Evolutionary conservation across 2,329 filamentous ascomycete species (phyloP), one percentile per base, ranked within the genome.

Genomic region (Coniochaeta hoffmannii): DNA sequence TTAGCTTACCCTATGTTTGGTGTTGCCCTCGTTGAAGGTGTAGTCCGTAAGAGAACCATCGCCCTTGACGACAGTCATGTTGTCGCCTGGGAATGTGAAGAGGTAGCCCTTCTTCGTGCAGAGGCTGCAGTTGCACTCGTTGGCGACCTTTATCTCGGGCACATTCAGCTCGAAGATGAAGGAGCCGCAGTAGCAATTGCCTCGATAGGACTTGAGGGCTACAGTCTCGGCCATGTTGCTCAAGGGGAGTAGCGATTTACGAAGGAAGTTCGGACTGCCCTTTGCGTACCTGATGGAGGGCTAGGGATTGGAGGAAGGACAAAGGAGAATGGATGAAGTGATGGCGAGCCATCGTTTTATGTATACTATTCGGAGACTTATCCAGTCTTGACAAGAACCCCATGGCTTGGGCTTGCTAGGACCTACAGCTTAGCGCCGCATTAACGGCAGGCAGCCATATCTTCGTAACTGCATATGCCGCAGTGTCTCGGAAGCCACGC

Each of bases 41-140:
- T 82, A 83, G 6, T 62, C 61, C 9, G 68, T 68, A 56, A 83
- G 63, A 2, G 64, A 65, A 2, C 67, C 70, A 32, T 68, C 65
- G 32, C 79, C 80, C 63, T 77, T 77, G 63, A 80, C 67, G 54
- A 80, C 63, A n/a, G 62, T 71, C 55, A 80, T 67, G 34, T 15
- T 28, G 2, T 59, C 62, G 0, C 60, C 58, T 4, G 64, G 62
- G 32, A 71, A 64, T 19, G 69, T 49, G 64, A 68, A 77, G 35
- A 77, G 63, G 44, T 75, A 74, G 15, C 68, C 75, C 64, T 78
- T 79, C 61, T 73, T 79, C 62, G 60, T 62, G 65, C 86, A 87
- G 60, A 87, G 80, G 69, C 83, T 87, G 71, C 87, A 89, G 68
- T 86, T 85, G 70, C 87, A 87, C 63, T 80, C 74, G 4, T 69